Percentiles rank a stretch among this genome's conserved stretches.
phyloP scores from a whole-genome alignment of 768 basidiomycete species.

The Panaeolus papilionaceus region DNA sequence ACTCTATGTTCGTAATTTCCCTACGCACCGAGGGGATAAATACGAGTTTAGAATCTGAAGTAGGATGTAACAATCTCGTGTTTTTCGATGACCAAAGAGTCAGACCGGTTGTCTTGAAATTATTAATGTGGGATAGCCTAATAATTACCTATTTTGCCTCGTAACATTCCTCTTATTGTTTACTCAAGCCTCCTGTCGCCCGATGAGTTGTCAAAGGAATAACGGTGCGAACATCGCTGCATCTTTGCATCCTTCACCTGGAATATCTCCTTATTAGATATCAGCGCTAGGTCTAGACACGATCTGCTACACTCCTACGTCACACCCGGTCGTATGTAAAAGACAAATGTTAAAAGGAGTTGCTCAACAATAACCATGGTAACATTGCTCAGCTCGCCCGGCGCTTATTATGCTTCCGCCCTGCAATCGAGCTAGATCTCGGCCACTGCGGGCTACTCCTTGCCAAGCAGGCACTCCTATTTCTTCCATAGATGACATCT shows the following conservation, averaged over 20 bases:
- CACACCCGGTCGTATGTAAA: background rate
- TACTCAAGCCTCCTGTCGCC: too few species aligned
- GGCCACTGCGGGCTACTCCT: background rate
- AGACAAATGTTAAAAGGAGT: background rate
- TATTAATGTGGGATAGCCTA: background rate
- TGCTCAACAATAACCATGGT: slow-evolving; percentile 3
- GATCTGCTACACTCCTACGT: too few species aligned
- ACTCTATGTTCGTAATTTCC: too few species aligned
- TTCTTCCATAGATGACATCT: background rate
- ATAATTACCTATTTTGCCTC: background rate
- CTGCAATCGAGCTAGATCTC: background rate
- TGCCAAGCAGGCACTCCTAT: too few species aligned
- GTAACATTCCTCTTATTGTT: background rate
- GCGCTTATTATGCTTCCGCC: slow-evolving; percentile 12
- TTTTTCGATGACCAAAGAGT: background rate
- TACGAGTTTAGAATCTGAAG: too few species aligned
- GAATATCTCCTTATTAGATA: background rate
- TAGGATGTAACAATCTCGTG: too few species aligned
- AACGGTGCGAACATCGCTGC: background rate
- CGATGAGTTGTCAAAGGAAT: background rate
- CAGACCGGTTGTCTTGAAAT: background rate
- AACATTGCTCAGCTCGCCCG: background rate
- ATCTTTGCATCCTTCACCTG: too few species aligned
- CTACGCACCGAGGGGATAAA: too few species aligned
- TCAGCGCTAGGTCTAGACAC: background rate